Conservation (phyloP, 345 rosid species). For the Rhodomyrtus tomentosa region DNA sequence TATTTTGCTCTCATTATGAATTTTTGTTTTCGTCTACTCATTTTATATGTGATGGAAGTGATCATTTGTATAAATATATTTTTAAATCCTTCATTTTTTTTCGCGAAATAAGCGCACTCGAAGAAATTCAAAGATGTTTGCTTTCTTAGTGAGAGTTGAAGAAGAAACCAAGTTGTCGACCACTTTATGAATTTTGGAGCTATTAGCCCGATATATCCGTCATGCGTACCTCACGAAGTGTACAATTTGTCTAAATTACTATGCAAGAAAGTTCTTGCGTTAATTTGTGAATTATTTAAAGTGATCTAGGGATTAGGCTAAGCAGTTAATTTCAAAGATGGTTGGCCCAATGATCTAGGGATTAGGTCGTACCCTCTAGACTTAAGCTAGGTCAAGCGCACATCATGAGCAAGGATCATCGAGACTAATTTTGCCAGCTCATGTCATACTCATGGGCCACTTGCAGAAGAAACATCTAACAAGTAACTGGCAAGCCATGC, state of each 20-base stretch:
- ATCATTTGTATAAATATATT: not conserved
- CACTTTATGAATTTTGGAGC: not conserved
- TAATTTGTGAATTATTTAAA: not conserved
- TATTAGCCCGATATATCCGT: not conserved
- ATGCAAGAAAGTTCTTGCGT: not conserved
- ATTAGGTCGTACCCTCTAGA: not conserved
- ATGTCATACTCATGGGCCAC: not conserved
- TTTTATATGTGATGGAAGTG: not conserved
- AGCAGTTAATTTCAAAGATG: not conserved
- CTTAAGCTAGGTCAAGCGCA: not conserved
- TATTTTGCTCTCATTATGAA: no score
- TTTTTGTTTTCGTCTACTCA: not conserved
- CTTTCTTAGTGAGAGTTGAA: not conserved
- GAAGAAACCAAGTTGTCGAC: not conserved
- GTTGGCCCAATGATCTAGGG: not conserved
- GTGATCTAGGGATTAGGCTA: not conserved
- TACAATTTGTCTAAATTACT: not conserved
- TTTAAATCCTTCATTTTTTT: not conserved
- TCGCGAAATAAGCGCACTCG: fast-evolving
- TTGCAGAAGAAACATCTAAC: not conserved
- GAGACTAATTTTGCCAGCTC: not conserved
- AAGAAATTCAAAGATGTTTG: not conserved
- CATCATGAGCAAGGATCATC: not conserved
- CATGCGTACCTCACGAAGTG: not conserved
- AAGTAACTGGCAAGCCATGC: not conserved